Evolutionary conservation across 345 rosid species (phyloP).

Genomic region (Acer campestre): DNA sequence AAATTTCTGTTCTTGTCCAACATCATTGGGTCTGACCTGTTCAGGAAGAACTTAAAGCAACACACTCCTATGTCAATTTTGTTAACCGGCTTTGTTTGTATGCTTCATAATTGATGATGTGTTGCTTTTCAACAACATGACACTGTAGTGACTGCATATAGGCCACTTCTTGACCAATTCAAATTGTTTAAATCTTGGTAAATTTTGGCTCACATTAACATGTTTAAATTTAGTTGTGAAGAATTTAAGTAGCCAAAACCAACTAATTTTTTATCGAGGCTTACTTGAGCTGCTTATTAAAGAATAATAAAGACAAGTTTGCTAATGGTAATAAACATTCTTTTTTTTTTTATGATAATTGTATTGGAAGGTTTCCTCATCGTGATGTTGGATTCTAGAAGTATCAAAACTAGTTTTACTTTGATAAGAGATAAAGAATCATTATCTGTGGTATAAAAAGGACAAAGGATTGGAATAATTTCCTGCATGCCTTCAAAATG

Average conservation of each 20-base stretch:
- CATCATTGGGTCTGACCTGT: not conserved
- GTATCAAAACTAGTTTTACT: not conserved
- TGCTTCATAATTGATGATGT: not conserved
- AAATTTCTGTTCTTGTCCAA: not conserved
- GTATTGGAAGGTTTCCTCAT: not conserved
- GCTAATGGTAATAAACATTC: not conserved
- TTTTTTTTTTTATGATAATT: not conserved
- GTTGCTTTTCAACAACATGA: not conserved
- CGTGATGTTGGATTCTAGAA: not conserved
- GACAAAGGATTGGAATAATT: not conserved
- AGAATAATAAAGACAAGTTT: not conserved
- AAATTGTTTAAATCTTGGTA: not conserved
- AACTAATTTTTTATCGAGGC: not conserved
- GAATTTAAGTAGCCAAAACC: not conserved
- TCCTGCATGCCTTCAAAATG: not conserved
- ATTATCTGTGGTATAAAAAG: not conserved
- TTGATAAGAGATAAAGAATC: not conserved
- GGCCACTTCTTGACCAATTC: not conserved
- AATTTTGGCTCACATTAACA: not conserved
- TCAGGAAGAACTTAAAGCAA: not conserved
- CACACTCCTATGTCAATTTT: not conserved
- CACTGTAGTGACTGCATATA: not conserved
- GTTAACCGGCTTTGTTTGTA: not conserved
- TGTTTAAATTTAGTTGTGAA: not conserved
- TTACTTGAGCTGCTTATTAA: not conserved